A percentile compares a stretch with the other conserved stretches of the same genome.
phyloP scores from a whole-genome alignment of 208 protist species.

The Trypanosoma avium region DNA sequence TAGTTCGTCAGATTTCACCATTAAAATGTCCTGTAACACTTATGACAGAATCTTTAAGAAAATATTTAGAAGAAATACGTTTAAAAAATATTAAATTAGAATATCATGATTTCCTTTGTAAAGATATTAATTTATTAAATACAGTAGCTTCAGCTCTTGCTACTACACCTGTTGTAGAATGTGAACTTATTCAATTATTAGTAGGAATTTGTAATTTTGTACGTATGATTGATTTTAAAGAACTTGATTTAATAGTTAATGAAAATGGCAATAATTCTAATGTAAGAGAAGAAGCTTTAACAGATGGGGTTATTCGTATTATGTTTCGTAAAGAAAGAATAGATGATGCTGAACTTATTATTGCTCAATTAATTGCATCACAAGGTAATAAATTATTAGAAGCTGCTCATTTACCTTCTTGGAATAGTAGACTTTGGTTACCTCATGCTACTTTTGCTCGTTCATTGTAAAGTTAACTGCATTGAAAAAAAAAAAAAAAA shows the following conservation, averaged over 20 bases:
- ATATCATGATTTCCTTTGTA: neutral
- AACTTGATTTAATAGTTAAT: constrained; percentile 12
- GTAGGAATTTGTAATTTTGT: constrained; percentile 41
- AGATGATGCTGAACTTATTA: constrained; percentile 13
- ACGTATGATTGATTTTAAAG: constrained; percentile 29
- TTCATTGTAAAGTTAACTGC: no score
- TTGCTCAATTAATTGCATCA: constrained; percentile 22
- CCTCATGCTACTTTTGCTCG: no score
- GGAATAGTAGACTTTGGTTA: neutral
- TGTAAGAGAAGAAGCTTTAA: constrained; percentile 7
- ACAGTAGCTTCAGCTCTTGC: constrained; percentile 35
- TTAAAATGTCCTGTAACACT: constrained; percentile 31
- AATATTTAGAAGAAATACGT: constrained; percentile 13
- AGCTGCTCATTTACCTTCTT: neutral
- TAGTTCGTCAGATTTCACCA: constrained; percentile 33
- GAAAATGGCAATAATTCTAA: constrained; percentile 5
- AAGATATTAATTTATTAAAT: constrained; percentile 22
- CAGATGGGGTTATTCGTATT: constrained; percentile 17
- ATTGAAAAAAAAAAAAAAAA: neutral
- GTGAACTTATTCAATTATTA: constrained; percentile 38
- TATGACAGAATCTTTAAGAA: constrained; percentile 30
- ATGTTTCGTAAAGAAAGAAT: constrained; percentile 11
- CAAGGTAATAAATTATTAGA: constrained; percentile 9
- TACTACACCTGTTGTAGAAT: constrained; percentile 23
- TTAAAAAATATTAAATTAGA: constrained; percentile 2